Evolutionary conservation across 306 rosid species (phyloP).

Genomic region (Geum urbanum): DNA sequence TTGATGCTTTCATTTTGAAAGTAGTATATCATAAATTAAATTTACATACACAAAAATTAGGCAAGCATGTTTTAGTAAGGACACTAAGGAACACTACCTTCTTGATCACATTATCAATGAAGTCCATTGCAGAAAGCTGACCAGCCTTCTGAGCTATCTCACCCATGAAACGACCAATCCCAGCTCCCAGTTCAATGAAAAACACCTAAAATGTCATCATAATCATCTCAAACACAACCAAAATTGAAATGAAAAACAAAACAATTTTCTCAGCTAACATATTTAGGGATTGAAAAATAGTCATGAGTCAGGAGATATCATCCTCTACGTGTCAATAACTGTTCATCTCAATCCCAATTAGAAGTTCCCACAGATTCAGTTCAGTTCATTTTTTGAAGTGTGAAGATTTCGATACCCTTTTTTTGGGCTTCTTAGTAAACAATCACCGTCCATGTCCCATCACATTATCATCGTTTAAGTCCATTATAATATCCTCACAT

Average conservation of each 20-base stretch:
- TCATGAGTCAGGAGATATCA: background rate
- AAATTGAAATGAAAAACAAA: too few species aligned
- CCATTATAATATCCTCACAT: background rate
- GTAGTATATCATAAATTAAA: constrained; percentile 7
- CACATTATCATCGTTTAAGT: background rate
- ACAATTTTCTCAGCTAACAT: too few species aligned
- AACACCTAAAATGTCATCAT: constrained; percentile 45
- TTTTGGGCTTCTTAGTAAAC: background rate
- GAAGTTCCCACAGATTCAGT: background rate
- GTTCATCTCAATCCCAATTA: background rate
- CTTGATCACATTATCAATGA: constrained; percentile 80
- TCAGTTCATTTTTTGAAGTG: background rate
- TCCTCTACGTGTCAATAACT: background rate
- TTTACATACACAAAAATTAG: constrained; percentile 11
- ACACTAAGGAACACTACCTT: constrained; percentile 41
- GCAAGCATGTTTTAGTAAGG: constrained; percentile 2
- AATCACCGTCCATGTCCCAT: too few species aligned
- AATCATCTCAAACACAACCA: too few species aligned
- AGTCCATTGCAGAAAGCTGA: constrained; percentile 81
- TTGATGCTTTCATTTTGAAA: constrained; percentile 74
- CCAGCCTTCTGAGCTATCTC: constrained; percentile 77
- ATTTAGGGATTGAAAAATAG: background rate
- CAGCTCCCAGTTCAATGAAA: constrained; percentile 89
- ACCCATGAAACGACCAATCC: constrained; percentile 92
- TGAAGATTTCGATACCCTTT: background rate